Percentiles rank a stretch among this genome's conserved stretches.
Evolutionary conservation across 345 rosid species (phyloP).

Genomic region (Citrus glauca): DNA sequence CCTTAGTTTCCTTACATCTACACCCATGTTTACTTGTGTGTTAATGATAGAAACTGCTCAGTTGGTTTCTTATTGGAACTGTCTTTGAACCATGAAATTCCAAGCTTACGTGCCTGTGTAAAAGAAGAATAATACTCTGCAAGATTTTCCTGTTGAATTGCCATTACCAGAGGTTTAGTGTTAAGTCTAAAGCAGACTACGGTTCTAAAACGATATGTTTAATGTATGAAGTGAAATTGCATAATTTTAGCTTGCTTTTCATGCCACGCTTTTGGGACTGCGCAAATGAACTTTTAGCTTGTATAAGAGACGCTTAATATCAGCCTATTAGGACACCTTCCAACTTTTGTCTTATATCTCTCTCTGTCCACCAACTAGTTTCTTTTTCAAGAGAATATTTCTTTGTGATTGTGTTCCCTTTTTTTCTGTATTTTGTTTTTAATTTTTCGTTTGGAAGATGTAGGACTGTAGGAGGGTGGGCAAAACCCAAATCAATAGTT

Average conservation of each 20-base stretch:
- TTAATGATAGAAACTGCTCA: not conserved
- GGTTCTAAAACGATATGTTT: not conserved
- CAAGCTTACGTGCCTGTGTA: not conserved
- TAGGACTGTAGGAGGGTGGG: not conserved
- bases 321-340: not conserved
- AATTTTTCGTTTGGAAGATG: too few species aligned
- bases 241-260: not conserved
- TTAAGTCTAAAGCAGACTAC: not conserved
- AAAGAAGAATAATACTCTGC: not conserved
- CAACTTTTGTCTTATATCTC: not conserved
- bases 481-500: not conserved
- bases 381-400: not conserved
- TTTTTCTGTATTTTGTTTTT: too few species aligned
- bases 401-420: too few species aligned
- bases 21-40: not conserved
- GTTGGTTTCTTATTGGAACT: not conserved
- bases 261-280: not conserved
- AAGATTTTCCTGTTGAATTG: not conserved
- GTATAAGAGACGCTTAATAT: not conserved
- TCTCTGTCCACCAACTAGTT: not conserved
- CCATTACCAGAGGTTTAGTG: not conserved
- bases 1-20: not conserved
- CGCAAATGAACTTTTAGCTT: not conserved
- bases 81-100: not conserved
- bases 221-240: not conserved